Evolutionary conservation across 2,329 filamentous ascomycete species (phyloP).

Genomic region (Verticillium longisporum): DNA sequence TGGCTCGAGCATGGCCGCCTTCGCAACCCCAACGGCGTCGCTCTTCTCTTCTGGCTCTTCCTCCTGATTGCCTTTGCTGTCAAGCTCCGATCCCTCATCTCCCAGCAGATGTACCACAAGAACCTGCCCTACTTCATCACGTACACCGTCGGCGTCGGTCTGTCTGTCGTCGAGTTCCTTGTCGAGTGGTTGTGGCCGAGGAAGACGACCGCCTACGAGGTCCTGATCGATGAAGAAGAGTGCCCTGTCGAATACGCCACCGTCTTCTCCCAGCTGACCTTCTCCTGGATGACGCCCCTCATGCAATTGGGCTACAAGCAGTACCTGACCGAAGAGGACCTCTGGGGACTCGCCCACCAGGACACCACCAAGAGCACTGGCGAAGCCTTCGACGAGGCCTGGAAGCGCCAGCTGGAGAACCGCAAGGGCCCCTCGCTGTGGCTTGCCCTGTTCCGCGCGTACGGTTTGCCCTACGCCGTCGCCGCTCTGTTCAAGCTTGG

Average conservation of each 20-base stretch:
- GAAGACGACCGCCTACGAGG: conserved; percentile 55
- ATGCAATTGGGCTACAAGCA: conserved; percentile 93
- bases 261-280: conserved; percentile 87
- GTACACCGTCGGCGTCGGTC: conserved; percentile 64
- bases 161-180: conserved; percentile 64
- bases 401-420: conserved; percentile 67
- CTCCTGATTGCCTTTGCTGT: conserved; percentile 71
- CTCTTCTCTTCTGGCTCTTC: conserved; percentile 87
- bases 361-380: conserved; percentile 76
- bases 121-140: conserved; percentile 69
- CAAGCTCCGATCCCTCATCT: conserved; percentile 80
- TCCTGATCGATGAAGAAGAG: conserved; percentile 52
- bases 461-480: conserved; percentile 75
- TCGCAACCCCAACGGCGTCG: conserved; percentile 79
- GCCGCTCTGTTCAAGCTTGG: conserved; percentile 83
- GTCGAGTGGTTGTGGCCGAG: conserved; percentile 88
- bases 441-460: conserved; percentile 76
- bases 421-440: conserved; percentile 72
- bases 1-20: conserved; percentile 81
- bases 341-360: conserved; percentile 76
- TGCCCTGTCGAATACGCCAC: conserved; percentile 84
- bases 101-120: conserved; percentile 63
- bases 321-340: conserved; percentile 86
- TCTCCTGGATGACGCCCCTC: conserved; percentile 97
- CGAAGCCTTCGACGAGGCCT: conserved; percentile 62